Base-by-base conservation (phyloP, 2,329 filamentous ascomycete genomes). In the Plenodomus biglobosus region DNA sequence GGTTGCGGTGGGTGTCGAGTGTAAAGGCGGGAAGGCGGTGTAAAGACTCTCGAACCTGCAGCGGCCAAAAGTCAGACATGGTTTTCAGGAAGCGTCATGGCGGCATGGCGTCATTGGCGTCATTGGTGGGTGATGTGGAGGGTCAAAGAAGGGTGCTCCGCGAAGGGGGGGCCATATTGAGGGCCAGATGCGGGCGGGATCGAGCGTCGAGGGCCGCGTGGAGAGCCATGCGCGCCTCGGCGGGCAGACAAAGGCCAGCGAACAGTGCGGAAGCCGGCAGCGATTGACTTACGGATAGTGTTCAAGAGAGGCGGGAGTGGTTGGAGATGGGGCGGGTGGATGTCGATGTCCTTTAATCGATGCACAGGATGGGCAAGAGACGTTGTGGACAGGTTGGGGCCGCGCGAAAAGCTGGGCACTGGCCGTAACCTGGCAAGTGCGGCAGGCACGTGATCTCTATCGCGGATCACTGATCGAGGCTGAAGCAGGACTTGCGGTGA, bases 1-100 rank as follows among this genome's bases (percentile, higher is more conserved):
- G 62, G 73, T 87, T 80, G 83, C 82, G 81, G 77, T 75, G 70
- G 59, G 54, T 59, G 56, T 56, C 61, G 53, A 61, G 61, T 53
- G 56, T 50, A 50, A 48, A 55, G 38, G 47, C 46, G 62, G 56
- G 48, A 46, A 55, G 49, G 65, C 60, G 61, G 62, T 62, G 63
- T 61, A 60, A 53, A 56, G 65, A 57, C 69, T 70, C 69, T 68
- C 62, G 64, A 72, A 72, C 68, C 69, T 71, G 55, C 32, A 37
- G 38, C 48, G 41, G 38, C 44, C 30, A 39, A 36, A 47, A 42
- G 48, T 60, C 40, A 60, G 53, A 40, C 38, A 24, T 40, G 39
- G 34, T 44, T 58, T 54, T 62, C 56, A 53, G 49, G 42, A 43
- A 39, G n/a, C 43, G 41, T 30, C 22, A 24, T 24, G 22, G 22